Evolutionary conservation across 2,329 filamentous ascomycete genomes (phyloP), one percentile per base, ranked within the genome.

Genomic region (Fusarium veterinarium): DNA sequence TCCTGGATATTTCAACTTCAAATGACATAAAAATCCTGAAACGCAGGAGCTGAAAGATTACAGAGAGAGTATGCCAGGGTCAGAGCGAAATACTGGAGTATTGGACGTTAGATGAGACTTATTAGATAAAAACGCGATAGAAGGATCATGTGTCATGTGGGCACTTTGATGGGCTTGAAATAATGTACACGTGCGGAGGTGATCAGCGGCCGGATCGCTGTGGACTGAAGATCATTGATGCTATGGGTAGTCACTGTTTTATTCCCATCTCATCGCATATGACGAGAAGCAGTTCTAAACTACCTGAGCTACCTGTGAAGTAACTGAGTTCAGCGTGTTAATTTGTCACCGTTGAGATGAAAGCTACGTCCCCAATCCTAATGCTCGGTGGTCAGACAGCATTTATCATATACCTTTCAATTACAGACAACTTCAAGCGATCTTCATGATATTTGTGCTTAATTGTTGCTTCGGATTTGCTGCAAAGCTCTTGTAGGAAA

Each of bases 161-260:
- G 20, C 60, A 37, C 49, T 35, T 42, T 53, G 46, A 37, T 17
- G 28, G 52, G 38, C 20, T 40, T 48, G 33, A 23, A 25, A 65
- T 37, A 41, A 57, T 49, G 42, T 28, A 64, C 64, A 72, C 53
- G 67, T 66, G 66, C 49, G 25, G 51, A 69, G 58, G 41, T 72
- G 69, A 69, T 72, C 69, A 72, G 48, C 64, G 60, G 64, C 57
- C 64, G 20, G 67, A 60, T 63, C 57, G 41, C 59, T 68, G 14
- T 38, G 30, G 38, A 20, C 53, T 57, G 53, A 60, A 71, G 70
- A 73, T 72, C 69, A 56, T 46, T 58, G 46, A 64, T 49, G 48
- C 44, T 30, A 64, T 41, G 28, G 37, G 30, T 23, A 35, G 33
- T n/a, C 51, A 19, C 37, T 30, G 60, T 49, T 52, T 46, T n/a